phyloP scores from a whole-genome alignment of 352 stramenopile species.

The Phytophthora capsici region DNA sequence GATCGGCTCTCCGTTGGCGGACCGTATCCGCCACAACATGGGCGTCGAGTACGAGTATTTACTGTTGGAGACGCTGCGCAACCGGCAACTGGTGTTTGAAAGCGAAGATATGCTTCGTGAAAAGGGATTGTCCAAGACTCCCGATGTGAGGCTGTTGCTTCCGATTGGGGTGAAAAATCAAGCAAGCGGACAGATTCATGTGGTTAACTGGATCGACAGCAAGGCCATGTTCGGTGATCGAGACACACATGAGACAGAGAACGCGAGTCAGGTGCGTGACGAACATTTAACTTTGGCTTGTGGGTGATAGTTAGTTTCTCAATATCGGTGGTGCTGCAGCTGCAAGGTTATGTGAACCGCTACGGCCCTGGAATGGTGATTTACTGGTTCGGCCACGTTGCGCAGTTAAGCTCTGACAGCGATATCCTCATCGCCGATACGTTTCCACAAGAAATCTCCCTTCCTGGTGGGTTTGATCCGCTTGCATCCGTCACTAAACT shows the following conservation, averaged over 20 bases:
- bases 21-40: conserved; percentile 79
- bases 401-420: conserved; percentile 55
- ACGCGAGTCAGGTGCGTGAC: conserved; percentile 54
- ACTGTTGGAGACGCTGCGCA: conserved; percentile 75
- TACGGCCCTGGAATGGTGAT: conserved; percentile 89
- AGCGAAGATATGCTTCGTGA: conserved; percentile 82
- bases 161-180: conserved; percentile 80
- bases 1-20: conserved; percentile 80
- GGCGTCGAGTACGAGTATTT: conserved; percentile 90
- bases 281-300: not conserved
- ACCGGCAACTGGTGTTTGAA: conserved; percentile 78
- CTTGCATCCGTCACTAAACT: conserved; percentile 25
- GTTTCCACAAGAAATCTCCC: conserved; percentile 59
- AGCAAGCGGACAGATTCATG: conserved; percentile 32
- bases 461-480: conserved; percentile 62
- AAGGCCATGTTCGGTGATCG: conserved; percentile 91
- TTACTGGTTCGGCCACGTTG: conserved; percentile 87
- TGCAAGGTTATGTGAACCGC: conserved; percentile 84
- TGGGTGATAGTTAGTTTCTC: not conserved
- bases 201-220: conserved; percentile 93
- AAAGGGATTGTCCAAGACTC: conserved; percentile 87
- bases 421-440: conserved; percentile 70
- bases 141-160: conserved; percentile 80
- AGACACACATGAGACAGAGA: conserved; percentile 81
- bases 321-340: conserved; percentile 29